Base-by-base conservation (phyloP, 2,329 filamentous ascomycete genomes). In the Penicillium sp. region DNA sequence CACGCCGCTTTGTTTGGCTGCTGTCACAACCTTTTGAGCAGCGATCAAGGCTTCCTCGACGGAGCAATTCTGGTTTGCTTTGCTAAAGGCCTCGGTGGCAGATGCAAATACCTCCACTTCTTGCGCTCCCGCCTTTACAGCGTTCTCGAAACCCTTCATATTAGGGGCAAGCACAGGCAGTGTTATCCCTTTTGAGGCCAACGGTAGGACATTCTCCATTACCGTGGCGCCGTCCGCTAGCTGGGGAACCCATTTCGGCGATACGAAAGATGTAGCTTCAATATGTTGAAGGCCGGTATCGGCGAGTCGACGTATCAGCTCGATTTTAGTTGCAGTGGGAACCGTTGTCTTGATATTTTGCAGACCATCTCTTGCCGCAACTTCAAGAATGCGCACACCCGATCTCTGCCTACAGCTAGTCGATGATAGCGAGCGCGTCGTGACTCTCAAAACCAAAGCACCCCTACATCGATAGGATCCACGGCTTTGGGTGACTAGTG, bases 191-290 rank as follows among this genome's bases (percentile, higher is more conserved):
- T 33, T 14, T 10, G 29, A 33, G 29, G 29, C 29, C 29, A 33
- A 33, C 10, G 29, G 13, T 33, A 33, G 29, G 29, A 33, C 10
- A 2, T 33, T 33, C 29, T 33, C 29, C 16, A 70, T 56, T 1
- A 14, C 31, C 1, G 50, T 19, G 48, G 60, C 37, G 0, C 49
- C 31, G 45, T 74, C 73, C 8, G 71, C 68, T 46, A 91, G 86
- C 81, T 95, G 91, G 4, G 91, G 91, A 50, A 93, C 88, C 85
- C 89, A 93, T 84, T 90, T 91, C 1, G 90, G 90, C 47, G 89
- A 85, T 11, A 96, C 91, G 69, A 95, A 92, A 1, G 89, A 90
- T 1, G 90, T 91, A n/a, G 89, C 87, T 73, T 96, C 91, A 60
- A 96, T 93, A 2, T 86, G 86, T 7, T 79, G 78, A 41, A 95